Conservation (phyloP, 2,329 filamentous ascomycete species). For the Fusarium praegraminearum region DNA sequence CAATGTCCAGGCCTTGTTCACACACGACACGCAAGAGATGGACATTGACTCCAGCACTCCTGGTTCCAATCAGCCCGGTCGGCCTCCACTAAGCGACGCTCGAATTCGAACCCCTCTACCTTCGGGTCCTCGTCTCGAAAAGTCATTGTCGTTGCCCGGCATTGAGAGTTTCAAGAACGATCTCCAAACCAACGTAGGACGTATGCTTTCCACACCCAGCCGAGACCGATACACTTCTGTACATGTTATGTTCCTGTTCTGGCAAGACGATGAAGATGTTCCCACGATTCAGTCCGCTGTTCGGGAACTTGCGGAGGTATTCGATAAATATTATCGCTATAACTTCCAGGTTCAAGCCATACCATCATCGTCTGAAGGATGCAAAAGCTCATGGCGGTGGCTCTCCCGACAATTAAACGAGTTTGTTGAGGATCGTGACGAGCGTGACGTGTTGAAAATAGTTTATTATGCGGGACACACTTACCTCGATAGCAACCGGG, state of each 20-base stretch:
- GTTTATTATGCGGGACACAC: slow-evolving; percentile 69
- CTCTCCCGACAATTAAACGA: slow-evolving; percentile 63
- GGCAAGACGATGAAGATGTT: slow-evolving; percentile 66
- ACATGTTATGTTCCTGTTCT: slow-evolving; percentile 65
- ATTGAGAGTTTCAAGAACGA: slow-evolving; percentile 65
- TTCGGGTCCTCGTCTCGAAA: slow-evolving; percentile 67
- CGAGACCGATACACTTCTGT: slow-evolving; percentile 67
- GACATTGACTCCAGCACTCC: slow-evolving; percentile 61
- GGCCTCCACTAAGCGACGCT: slow-evolving; percentile 59
- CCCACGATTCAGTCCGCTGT: slow-evolving; percentile 56
- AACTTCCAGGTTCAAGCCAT: slow-evolving; percentile 62
- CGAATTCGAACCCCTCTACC: slow-evolving; percentile 68
- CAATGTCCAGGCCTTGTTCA: slow-evolving; percentile 55
- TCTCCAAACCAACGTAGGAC: slow-evolving; percentile 63
- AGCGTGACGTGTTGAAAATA: slow-evolving; percentile 68
- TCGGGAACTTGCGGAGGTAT: slow-evolving; percentile 62
- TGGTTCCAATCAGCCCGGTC: slow-evolving; percentile 53
- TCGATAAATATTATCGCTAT: slow-evolving; percentile 66
- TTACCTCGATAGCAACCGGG: slow-evolving; percentile 65
- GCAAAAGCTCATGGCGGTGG: slow-evolving; percentile 66
- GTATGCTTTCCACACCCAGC: slow-evolving; percentile 62
- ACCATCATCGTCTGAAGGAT: slow-evolving; percentile 60
- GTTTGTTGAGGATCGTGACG: slow-evolving; percentile 66
- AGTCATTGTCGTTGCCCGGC: slow-evolving; percentile 61
- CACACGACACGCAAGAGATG: slow-evolving; percentile 65